A percentile compares a stretch with the other conserved stretches of the same genome.
Evolutionary conservation across 2,329 filamentous ascomycete genomes (phyloP).

Genomic region (Epichloe sylvatica): DNA sequence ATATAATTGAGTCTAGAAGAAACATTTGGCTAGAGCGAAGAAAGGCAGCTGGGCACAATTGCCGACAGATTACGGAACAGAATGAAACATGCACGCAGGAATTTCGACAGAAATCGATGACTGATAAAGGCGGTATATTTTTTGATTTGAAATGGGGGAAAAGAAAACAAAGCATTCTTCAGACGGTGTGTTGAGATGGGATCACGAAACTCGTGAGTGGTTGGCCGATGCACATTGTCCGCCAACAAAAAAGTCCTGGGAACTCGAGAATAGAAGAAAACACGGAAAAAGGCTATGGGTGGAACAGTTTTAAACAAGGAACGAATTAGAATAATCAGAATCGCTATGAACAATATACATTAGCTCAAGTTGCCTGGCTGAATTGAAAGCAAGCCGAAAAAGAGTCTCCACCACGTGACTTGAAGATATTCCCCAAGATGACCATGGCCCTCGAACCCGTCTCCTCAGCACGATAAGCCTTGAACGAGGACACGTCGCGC

Average conservation of each 20-base stretch:
- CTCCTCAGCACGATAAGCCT: neutral
- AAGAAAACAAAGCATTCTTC: neutral
- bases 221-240: too few species aligned
- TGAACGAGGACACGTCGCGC: neutral
- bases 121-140: too few species aligned
- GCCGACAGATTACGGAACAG: too few species aligned
- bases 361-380: neutral
- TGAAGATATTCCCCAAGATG: neutral
- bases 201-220: too few species aligned
- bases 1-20: neutral
- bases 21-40: too few species aligned
- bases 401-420: conserved; percentile 13
- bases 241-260: too few species aligned
- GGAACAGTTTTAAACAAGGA: too few species aligned
- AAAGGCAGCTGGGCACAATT: too few species aligned
- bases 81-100: too few species aligned
- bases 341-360: neutral
- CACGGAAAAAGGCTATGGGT: too few species aligned
- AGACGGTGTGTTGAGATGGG: neutral
- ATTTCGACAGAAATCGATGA: too few species aligned
- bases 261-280: too few species aligned
- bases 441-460: neutral
- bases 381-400: neutral
- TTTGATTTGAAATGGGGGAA: neutral
- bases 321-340: neutral